phyloP scores from a whole-genome alignment of 2,329 filamentous ascomycete species.

The Ophiostoma piceae region DNA sequence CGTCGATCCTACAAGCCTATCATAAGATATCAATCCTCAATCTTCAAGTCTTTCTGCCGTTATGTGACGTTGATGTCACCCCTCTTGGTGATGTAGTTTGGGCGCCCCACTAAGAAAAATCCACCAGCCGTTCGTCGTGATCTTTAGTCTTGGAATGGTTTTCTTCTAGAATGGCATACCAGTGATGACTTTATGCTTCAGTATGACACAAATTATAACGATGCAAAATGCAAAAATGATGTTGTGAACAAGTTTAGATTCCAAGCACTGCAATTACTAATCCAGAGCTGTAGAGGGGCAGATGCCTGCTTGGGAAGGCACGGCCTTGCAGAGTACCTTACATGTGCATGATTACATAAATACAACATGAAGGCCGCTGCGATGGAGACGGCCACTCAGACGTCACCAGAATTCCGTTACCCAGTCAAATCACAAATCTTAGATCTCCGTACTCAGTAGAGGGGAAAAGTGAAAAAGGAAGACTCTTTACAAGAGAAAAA shows the following conservation, averaged over 20 bases:
- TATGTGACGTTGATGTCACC: constrained; percentile 3
- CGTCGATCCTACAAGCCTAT: background rate
- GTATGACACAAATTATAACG: background rate
- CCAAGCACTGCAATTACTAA: background rate
- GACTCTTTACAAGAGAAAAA: background rate
- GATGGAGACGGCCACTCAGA: constrained; percentile 3
- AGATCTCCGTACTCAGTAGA: background rate
- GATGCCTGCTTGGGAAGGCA: background rate
- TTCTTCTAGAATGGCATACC: background rate
- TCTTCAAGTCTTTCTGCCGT: constrained; percentile 2
- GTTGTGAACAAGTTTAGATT: background rate
- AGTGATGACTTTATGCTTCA: background rate
- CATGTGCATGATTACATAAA: constrained; percentile 3
- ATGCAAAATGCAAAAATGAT: background rate
- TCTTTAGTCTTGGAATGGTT: background rate
- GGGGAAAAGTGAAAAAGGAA: background rate
- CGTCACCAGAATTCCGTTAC: background rate
- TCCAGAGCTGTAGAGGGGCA: background rate
- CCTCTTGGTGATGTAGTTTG: constrained; percentile 8
- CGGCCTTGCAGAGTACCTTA: background rate
- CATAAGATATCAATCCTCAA: background rate
- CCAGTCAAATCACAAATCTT: background rate
- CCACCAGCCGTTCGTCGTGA: background rate
- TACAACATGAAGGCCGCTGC: background rate
- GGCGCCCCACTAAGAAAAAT: constrained; percentile 10